Base-by-base conservation (phyloP, 345 rosid species). In the Salix brachista region DNA sequence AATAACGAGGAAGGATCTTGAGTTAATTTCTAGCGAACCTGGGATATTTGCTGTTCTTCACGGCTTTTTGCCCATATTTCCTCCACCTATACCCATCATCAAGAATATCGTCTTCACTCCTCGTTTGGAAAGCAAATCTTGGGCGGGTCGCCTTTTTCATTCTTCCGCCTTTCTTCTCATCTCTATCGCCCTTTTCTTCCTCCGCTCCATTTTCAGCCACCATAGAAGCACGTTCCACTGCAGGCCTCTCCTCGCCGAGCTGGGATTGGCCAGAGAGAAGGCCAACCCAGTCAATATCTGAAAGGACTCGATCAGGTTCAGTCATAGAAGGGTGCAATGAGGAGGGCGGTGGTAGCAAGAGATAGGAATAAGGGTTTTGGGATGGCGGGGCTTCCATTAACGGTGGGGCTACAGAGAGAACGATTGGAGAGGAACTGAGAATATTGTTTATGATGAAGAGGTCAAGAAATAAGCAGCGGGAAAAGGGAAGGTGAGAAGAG, bases 81-180 rank as follows among this genome's bases (percentile, higher is more conserved):
- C 94, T 90, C 93, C 94, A 92, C 1, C 92, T 83, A 58, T 85
- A 92, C 25, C 97, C 97, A 66, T 90, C 94, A 46, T 92, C 97
- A 42, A 92, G 91, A 54, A 92, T 81, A 76, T 92, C 93, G 74
- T 88, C 89, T 6, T 74, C 89, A 71, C 88, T 90, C 77, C 87
- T 86, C 1, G 97, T 92, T 78, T 89, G 91, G 75, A 92, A 92
- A 0, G 90, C 93, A 74, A 84, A 89, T 78, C 92, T 76, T 17
- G 89, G 94, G 28, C 80, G 76, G 17, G 64, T 80, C 1, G 80
- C 77, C 79, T 84, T 87, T 65, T 79, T 88, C 71, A 77, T 64
- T 81, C 78, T 81, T 50, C 84, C 46, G 26, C 80, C 72, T 65
- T 67, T 82, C 85, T 81, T 86, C 83, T 80, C 81, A 4, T 69